Evolutionary conservation across 179 eudicot species (phyloP), one percentile per base, ranked within the genome.

Genomic region (Patellifolia procumbens): DNA sequence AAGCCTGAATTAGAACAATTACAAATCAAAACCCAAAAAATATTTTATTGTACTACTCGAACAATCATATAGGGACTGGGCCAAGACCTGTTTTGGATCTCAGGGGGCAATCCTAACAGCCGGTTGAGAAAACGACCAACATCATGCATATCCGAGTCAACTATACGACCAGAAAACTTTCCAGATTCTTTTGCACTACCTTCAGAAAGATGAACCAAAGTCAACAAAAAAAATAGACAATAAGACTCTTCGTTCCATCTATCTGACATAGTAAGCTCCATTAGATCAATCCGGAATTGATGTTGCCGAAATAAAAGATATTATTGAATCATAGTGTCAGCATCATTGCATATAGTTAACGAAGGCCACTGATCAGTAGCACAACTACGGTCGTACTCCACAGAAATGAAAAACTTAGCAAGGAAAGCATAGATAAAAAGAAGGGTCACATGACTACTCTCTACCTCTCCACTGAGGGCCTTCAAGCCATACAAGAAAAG

Each of bases 141-240:
- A 86, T 96, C 99, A 81, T 93, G 89, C 98, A 96, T 93, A 86
- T 96, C 99, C 19, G 99, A 96, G 85, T 96, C 99, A 80, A 96
- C 85, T 84, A 96, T 96, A 70, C 92, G 97, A 42, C 97, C 97
- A 80, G 92, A 84, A 80, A 83, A 19, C 84, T 89, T 96, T 74
- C 93, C 91, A 46, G 90, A 74, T 65, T 95, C 99, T 86, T 91
- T 96, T 49, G 92, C 98, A 79, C 79, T 87, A 79, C 81, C 99
- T 92, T 75, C 51, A 74, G 37, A 48, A 74, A 28, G 49, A 29
- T 43, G 71, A 19, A 19, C 7, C 37, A 17, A 28, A 58, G 68
- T 77, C 26, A 67, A 59, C 63, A 29, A 74, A 56, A 31, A 5
- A 28, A 0, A 17, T 4, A 6, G 35, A 6, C 9, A 52, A 29